These are phyloP conservation scores for Orbilia quercus DNA, from an alignment of 2,329 filamentous ascomycete species.

Conservation along the genomic window DNA sequence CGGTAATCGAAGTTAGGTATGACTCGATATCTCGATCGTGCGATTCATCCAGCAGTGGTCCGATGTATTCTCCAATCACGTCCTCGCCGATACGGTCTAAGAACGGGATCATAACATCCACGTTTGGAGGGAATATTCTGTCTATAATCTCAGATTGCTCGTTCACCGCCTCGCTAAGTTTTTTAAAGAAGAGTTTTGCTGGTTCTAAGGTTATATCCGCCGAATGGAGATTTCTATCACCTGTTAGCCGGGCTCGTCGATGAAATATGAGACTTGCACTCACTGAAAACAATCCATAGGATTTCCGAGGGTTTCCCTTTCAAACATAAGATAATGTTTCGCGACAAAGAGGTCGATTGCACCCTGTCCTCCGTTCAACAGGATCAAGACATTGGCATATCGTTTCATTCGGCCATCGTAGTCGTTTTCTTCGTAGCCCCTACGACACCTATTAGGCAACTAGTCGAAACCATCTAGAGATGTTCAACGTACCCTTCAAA, in stretches of 20 bases:
- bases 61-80: slow-evolving; percentile 84
- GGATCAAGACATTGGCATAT: slow-evolving; percentile 86
- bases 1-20: slow-evolving; percentile 87
- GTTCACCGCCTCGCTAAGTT: slow-evolving; percentile 78
- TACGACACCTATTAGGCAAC: slow-evolving; percentile 8
- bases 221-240: slow-evolving; percentile 53
- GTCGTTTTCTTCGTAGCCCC: slow-evolving; percentile 85
- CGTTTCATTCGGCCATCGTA: slow-evolving; percentile 87
- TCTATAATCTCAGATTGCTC: slow-evolving; percentile 84
- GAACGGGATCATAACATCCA: slow-evolving; percentile 79
- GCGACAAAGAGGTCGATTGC: slow-evolving; percentile 87
- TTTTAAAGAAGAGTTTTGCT: slow-evolving; percentile 82
- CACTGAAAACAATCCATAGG: slow-evolving; percentile 82
- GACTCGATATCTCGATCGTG: slow-evolving; percentile 78
- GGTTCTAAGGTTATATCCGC: slow-evolving; percentile 70
- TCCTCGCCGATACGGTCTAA: slow-evolving; percentile 86
- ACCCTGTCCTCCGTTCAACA: slow-evolving; percentile 81
- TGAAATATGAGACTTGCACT: slow-evolving; percentile 58
- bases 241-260: not conserved
- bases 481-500: slow-evolving; percentile 74
- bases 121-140: slow-evolving; percentile 79
- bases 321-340: slow-evolving; percentile 84
- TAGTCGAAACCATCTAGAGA: not conserved
- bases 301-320: slow-evolving; percentile 76
- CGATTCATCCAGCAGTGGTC: slow-evolving; percentile 84